Percentiles rank a stretch among this genome's conserved stretches.
Conservation (phyloP, 2,329 filamentous ascomycete genomes). For the Ceratocystis lukuohia region DNA sequence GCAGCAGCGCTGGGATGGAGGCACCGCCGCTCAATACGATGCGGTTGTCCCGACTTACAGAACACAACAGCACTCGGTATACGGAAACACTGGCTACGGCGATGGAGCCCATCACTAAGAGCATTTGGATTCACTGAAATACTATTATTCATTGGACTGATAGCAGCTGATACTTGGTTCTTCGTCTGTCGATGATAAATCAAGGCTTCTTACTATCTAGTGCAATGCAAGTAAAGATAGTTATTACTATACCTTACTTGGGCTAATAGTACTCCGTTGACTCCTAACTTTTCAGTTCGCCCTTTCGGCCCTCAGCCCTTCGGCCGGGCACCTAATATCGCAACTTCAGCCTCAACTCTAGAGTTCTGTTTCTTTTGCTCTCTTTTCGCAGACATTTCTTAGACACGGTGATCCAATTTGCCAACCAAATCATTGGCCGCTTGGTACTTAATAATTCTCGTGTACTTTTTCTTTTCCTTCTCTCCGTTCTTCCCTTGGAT, state of each 20-base stretch:
- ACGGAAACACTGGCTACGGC: constrained; percentile 31
- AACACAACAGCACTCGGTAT: constrained; percentile 29
- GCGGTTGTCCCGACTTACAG: constrained; percentile 29
- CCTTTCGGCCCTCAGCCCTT: no score
- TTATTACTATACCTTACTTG: background rate
- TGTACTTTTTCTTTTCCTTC: constrained; percentile 1
- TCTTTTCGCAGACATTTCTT: background rate
- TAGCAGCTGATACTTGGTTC: background rate
- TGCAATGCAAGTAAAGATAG: background rate
- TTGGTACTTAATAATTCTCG: background rate
- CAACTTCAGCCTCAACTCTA: background rate
- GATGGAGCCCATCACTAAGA: constrained; percentile 28
- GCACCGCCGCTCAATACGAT: constrained; percentile 30
- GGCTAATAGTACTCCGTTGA: no score
- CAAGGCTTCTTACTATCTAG: background rate
- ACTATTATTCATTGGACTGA: no score
- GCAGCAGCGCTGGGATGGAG: constrained; percentile 30
- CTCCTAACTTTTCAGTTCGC: no score
- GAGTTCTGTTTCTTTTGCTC: background rate
- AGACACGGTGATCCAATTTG: background rate
- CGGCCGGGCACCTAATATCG: background rate
- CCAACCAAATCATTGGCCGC: background rate
- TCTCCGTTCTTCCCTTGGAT: constrained; percentile 6
- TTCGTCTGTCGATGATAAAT: background rate
- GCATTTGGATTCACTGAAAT: background rate